Evolutionary conservation across 2,329 filamentous ascomycete genomes (phyloP), one percentile per base, ranked within the genome.

Genomic region (Colletotrichum sp.): DNA sequence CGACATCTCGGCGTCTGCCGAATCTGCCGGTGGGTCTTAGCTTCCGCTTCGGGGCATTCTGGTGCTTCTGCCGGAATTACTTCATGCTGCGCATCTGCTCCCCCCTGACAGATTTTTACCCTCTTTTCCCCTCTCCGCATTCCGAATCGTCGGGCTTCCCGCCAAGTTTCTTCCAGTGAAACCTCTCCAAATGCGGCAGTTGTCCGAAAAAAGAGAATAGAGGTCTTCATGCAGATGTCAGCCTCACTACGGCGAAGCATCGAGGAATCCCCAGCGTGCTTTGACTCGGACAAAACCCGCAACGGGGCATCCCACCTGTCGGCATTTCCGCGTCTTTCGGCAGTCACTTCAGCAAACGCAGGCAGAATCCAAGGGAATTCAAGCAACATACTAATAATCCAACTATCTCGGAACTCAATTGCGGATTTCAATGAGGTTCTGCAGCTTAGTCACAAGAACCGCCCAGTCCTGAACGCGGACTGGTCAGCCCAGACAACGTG

Each of bases 281-380:
- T 69, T 52, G 36, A 62, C 56, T 55, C 56, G 18, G 21, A 24
- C 24, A 30, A 1, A 56, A 30, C 26, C 65, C 48, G 28, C n/a
- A 18, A 30, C 3, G 62, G 28, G 32, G 48, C 52, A 14, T 36
- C n/a, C 43, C 10, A 52, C 16, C 24, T 18, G n/a, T 63, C 66
- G 58, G 66, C 71, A 74, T 74, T 63, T 61, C 66, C 67, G 71
- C 66, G 67, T 24, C 59, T 14, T 30, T 43, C 18, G 48, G 28
- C 28, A 56, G 14, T 21, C 14, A 64, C n/a, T 52, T 64, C 43
- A 71, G 59, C 67, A 62, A 52, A 69, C 24, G 24, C 56, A 8
- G 12, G 21, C 30, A 28, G 1, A 24, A 32, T 43, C 16, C 65
- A 32, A 52, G 56, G 12, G 14, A 36, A 16, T 9, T 52, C n/a